These are phyloP conservation scores for Nannizziopsis arthrosporioides DNA, from an alignment of 2,329 filamentous ascomycete genomes.

Conservation along the genomic window DNA sequence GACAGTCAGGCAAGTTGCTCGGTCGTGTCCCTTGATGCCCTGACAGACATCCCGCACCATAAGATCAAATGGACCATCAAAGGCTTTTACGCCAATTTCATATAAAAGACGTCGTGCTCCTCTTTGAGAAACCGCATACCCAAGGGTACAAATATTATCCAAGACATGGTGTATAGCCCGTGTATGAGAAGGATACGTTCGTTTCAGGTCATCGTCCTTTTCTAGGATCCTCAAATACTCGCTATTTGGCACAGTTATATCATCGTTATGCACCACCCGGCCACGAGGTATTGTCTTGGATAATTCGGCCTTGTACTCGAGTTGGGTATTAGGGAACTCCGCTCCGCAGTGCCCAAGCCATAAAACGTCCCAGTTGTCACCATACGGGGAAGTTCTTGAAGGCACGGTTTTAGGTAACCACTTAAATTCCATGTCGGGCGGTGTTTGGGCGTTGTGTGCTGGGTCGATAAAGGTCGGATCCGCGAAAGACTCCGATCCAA, in stretches of 20 bases:
- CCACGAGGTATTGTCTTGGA: neutral
- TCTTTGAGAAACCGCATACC: slow-evolving; percentile 37
- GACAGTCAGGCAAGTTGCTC: slow-evolving; percentile 15
- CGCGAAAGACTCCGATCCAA: too few species aligned
- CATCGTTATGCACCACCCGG: slow-evolving; percentile 1
- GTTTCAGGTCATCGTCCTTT: neutral
- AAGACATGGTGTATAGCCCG: slow-evolving; percentile 35
- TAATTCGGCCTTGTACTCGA: neutral
- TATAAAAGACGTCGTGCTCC: slow-evolving; percentile 36
- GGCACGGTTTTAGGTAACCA: slow-evolving; percentile 10
- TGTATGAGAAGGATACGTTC: slow-evolving; percentile 32
- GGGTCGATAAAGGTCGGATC: too few species aligned
- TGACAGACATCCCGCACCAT: slow-evolving; percentile 24
- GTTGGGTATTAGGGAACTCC: slow-evolving; percentile 10
- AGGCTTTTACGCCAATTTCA: slow-evolving; percentile 34
- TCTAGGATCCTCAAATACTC: neutral
- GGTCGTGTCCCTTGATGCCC: slow-evolving; percentile 18
- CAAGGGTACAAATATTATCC: slow-evolving; percentile 33
- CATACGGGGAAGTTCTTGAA: slow-evolving; percentile 34
- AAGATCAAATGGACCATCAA: slow-evolving; percentile 29
- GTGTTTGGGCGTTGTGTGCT: too few species aligned
- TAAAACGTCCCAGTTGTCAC: slow-evolving; percentile 43
- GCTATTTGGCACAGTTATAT: neutral
- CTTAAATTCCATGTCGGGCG: neutral
- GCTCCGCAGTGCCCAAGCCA: slow-evolving; percentile 32